Conservation (phyloP, 257 asterid genomes). For the Gardenia jasminoides region DNA sequence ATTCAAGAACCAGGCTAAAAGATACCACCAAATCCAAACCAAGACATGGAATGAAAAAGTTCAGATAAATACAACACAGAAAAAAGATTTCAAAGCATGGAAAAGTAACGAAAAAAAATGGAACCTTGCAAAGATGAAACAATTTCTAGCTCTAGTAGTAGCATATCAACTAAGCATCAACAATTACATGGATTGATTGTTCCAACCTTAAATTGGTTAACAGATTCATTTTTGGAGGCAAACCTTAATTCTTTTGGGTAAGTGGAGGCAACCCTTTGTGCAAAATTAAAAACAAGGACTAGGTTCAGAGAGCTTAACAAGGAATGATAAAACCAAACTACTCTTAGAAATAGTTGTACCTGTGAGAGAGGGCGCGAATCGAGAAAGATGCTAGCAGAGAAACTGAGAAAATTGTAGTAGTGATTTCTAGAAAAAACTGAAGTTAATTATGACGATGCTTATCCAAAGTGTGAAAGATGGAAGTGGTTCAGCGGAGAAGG, state of each 20-base stretch:
- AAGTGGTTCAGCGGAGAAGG: neutral
- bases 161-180: neutral
- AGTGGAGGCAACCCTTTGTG: neutral
- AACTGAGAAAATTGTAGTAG: neutral
- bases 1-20: neutral
- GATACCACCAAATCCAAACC: neutral
- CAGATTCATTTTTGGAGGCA: constrained; percentile 2
- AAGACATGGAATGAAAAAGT: neutral
- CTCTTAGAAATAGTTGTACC: neutral
- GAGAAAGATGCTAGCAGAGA: neutral
- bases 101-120: neutral
- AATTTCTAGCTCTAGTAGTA: too few species aligned
- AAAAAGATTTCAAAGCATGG: neutral
- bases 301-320: neutral
- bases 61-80: neutral
- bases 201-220: neutral
- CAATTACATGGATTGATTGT: neutral
- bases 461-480: neutral
- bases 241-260: too few species aligned
- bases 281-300: neutral
- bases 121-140: neutral
- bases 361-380: neutral
- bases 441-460: neutral
- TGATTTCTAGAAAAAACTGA: neutral
- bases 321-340: neutral